A percentile compares a stretch with the other conserved stretches of the same genome.
These are phyloP conservation scores for Boletellus ananas DNA, from an alignment of 768 basidiomycete species.

Conservation along the genomic window DNA sequence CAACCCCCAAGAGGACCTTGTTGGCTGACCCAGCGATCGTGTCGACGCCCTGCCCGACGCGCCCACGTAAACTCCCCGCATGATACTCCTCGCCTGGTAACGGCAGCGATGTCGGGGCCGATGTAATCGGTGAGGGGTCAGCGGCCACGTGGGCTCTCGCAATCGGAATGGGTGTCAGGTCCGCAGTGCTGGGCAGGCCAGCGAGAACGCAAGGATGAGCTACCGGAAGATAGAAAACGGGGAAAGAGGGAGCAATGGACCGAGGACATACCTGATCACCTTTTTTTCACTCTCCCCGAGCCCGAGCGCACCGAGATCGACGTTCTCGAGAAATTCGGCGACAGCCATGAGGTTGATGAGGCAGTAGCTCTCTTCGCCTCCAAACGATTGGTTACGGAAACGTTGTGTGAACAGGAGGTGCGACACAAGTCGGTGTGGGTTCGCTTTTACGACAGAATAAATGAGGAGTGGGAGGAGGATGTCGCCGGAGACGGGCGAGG, in stretches of 20 bases:
- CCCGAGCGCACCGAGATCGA: slow-evolving; percentile 73
- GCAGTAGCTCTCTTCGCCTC: slow-evolving; percentile 84
- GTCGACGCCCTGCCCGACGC: slow-evolving; percentile 78
- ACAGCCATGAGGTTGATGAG: slow-evolving; percentile 94
- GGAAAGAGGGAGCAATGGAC: neutral
- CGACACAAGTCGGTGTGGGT: slow-evolving; percentile 75
- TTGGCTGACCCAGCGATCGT: slow-evolving; percentile 79
- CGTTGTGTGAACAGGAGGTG: slow-evolving; percentile 39
- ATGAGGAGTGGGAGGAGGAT: slow-evolving; percentile 92
- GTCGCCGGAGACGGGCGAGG: slow-evolving; percentile 74
- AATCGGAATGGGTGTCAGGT: slow-evolving; percentile 78
- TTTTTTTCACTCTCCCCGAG: slow-evolving; percentile 56
- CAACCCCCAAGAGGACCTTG: slow-evolving; percentile 75
- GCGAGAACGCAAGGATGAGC: neutral
- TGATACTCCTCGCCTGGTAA: slow-evolving; percentile 39
- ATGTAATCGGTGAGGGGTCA: slow-evolving; percentile 35
- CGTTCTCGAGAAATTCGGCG: slow-evolving; percentile 92
- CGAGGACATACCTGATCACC: slow-evolving; percentile 48
- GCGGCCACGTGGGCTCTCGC: slow-evolving; percentile 44
- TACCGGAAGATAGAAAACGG: neutral
- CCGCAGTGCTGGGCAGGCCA: slow-evolving; percentile 52
- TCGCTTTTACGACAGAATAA: slow-evolving; percentile 89
- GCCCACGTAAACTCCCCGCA: slow-evolving; percentile 58
- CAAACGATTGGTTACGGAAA: slow-evolving; percentile 29
- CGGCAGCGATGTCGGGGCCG: neutral